These are phyloP conservation scores for Peniophora sp. DNA, from an alignment of 1,284 basidiomycete genomes.

Conservation along the genomic window DNA sequence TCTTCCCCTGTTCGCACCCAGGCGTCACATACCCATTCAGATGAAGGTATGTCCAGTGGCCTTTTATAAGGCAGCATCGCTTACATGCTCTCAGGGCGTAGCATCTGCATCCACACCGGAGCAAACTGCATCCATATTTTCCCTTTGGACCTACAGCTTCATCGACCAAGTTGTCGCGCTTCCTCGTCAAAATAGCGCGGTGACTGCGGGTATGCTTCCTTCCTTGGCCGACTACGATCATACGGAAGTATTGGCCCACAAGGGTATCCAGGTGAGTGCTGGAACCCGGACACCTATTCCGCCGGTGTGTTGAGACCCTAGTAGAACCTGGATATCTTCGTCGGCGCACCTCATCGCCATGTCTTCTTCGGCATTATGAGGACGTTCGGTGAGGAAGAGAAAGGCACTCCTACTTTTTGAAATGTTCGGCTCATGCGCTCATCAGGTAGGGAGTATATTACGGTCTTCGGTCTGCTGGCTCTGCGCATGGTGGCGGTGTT, in stretches of 20 bases:
- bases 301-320: too few species aligned
- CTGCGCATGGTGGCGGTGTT: constrained; percentile 12
- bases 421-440: too few species aligned
- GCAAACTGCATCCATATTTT: constrained; percentile 56
- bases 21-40: constrained; percentile 27
- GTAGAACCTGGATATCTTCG: constrained; percentile 20
- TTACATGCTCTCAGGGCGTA: not conserved
- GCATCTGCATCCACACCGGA: constrained; percentile 44
- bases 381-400: constrained; percentile 8
- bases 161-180: constrained; percentile 26
- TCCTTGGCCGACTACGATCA: constrained; percentile 26
- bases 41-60: too few species aligned
- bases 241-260: constrained; percentile 36
- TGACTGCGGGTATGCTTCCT: constrained; percentile 21
- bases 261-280: constrained; percentile 27
- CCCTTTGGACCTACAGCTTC: constrained; percentile 49
- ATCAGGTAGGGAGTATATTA: not conserved
- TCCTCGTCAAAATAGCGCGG: constrained; percentile 18
- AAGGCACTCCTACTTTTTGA: constrained; percentile 19
- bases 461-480: not conserved
- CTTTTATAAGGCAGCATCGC: too few species aligned
- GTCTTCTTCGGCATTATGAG: constrained; percentile 11
- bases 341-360: constrained; percentile 11
- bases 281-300: constrained; percentile 10
- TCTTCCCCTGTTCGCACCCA: constrained; percentile 35